Percentiles rank a stretch among this genome's conserved stretches.
Evolutionary conservation across 2,329 filamentous ascomycete genomes (phyloP).

Genomic region (Coniochaeta sp.): DNA sequence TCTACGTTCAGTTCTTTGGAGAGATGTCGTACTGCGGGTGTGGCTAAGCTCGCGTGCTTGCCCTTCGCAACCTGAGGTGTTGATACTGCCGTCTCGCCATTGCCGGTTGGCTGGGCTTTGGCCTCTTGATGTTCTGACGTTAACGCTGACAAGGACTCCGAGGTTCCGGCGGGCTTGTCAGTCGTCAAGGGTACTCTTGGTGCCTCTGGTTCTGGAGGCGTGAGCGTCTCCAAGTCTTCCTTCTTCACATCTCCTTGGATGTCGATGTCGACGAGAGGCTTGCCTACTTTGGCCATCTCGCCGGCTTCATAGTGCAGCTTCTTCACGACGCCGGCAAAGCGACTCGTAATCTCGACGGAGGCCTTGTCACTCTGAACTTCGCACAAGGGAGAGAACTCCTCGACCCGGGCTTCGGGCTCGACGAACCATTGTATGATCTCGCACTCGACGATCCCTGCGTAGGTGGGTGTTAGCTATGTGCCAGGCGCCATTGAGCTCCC

Average conservation of each 20-base stretch:
- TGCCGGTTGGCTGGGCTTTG: not conserved
- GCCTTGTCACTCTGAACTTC: slow-evolving; percentile 99
- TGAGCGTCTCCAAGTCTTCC: slow-evolving; percentile 43
- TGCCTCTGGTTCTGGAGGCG: slow-evolving; percentile 15
- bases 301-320: slow-evolving; percentile 93
- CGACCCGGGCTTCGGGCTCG: slow-evolving; percentile 86
- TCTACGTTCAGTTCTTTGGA: slow-evolving; percentile 72
- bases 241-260: slow-evolving; percentile 69
- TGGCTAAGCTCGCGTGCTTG: slow-evolving; percentile 70
- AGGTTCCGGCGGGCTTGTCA: not conserved
- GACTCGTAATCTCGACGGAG: slow-evolving; percentile 82
- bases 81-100: slow-evolving; percentile 17
- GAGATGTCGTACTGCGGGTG: slow-evolving; percentile 84
- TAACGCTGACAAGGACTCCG: not conserved
- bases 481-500: slow-evolving; percentile 51
- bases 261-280: slow-evolving; percentile 91
- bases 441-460: slow-evolving; percentile 86
- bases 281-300: slow-evolving; percentile 92
- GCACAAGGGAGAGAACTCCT: slow-evolving; percentile 96
- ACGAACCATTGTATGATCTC: slow-evolving; percentile 99
- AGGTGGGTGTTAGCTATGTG: slow-evolving; percentile 7
- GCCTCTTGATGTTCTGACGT: not conserved
- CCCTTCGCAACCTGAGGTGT: slow-evolving; percentile 26
- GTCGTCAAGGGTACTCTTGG: not conserved
- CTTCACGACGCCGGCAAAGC: slow-evolving; percentile 92